Conservation (phyloP, 2,329 filamentous ascomycete species). For the Cordyceps javanica region DNA sequence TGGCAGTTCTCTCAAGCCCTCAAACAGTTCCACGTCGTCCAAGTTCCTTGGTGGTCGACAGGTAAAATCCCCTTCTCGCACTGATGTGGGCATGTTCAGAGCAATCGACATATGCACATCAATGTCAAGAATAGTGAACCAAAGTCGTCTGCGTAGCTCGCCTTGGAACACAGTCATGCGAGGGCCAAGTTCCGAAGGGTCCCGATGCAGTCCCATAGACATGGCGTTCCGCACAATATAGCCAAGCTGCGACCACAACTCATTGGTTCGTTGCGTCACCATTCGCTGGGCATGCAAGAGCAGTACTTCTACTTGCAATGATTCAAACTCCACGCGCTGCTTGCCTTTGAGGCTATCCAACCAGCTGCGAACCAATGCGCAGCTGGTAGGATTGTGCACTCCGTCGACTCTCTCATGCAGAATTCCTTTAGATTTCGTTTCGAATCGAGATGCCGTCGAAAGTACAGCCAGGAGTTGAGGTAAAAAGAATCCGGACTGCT, state of each 20-base stretch:
- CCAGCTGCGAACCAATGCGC: constrained; percentile 48
- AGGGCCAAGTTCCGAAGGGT: constrained; percentile 46
- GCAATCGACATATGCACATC: constrained; percentile 49
- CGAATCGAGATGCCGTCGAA: constrained; percentile 48
- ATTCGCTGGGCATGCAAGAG: constrained; percentile 47
- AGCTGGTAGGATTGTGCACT: constrained; percentile 52
- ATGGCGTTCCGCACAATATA: constrained; percentile 51
- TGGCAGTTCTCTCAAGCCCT: constrained; percentile 43
- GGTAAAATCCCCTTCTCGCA: constrained; percentile 48
- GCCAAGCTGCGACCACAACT: constrained; percentile 50
- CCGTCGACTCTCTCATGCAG: constrained; percentile 46
- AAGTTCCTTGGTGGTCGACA: constrained; percentile 48
- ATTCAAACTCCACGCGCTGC: constrained; percentile 45
- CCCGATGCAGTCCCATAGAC: constrained; percentile 53
- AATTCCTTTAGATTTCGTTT: constrained; percentile 44
- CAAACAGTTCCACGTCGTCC: constrained; percentile 43
- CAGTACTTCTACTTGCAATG: constrained; percentile 49
- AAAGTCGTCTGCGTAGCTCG: constrained; percentile 49
- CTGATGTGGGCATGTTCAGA: constrained; percentile 44
- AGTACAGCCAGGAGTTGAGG: constrained; percentile 47
- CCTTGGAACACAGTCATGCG: constrained; percentile 44
- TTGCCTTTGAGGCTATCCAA: constrained; percentile 46
- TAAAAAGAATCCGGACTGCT: constrained; percentile 44
- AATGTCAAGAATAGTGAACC: constrained; percentile 52
- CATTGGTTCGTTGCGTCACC: constrained; percentile 44